Percentiles rank a stretch among this genome's conserved stretches.
Evolutionary conservation across 768 basidiomycete genomes (phyloP).

Genomic region (Aureoboletus auriporus): DNA sequence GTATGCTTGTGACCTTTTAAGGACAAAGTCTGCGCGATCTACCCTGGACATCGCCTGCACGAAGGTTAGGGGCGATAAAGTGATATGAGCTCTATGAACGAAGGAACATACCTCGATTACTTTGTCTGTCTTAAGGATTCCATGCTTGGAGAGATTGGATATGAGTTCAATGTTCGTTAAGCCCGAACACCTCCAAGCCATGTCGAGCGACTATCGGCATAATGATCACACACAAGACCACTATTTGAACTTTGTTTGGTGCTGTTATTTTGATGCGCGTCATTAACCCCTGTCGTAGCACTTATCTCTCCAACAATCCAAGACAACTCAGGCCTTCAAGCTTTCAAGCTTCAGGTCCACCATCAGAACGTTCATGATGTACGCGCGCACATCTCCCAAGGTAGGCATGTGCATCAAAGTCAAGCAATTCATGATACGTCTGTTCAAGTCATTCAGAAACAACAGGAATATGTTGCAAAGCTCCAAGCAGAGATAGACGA

Average conservation of each 20-base stretch:
- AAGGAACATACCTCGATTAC: slow-evolving; percentile 48
- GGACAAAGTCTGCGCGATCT: slow-evolving; percentile 69
- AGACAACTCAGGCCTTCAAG: too few relatives aligned
- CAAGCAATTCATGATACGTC: background rate
- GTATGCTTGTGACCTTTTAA: slow-evolving; percentile 52
- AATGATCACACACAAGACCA: too few relatives aligned
- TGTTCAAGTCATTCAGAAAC: slow-evolving; percentile 36
- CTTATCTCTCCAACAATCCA: too few relatives aligned
- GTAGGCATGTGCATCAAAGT: slow-evolving; percentile 8
- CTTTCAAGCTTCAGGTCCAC: too few relatives aligned
- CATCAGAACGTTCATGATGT: slow-evolving; percentile 24
- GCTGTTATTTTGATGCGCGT: background rate
- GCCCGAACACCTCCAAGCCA: slow-evolving; percentile 85
- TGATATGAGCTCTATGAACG: background rate
- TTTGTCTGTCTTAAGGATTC: slow-evolving; percentile 52
- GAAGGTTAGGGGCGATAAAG: background rate
- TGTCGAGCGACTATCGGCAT: slow-evolving; percentile 22
- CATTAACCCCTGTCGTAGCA: slow-evolving; percentile 2
- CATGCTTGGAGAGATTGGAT: slow-evolving; percentile 51
- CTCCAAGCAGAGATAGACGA: slow-evolving; percentile 47
- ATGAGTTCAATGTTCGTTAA: slow-evolving; percentile 70
- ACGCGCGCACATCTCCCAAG: slow-evolving; percentile 28
- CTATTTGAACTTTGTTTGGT: slow-evolving; percentile 8
- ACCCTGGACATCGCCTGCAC: slow-evolving; percentile 64
- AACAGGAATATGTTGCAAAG: slow-evolving; percentile 44